Conservation (phyloP, 2,329 filamentous ascomycete genomes). For the Bipolaris victoriae region DNA sequence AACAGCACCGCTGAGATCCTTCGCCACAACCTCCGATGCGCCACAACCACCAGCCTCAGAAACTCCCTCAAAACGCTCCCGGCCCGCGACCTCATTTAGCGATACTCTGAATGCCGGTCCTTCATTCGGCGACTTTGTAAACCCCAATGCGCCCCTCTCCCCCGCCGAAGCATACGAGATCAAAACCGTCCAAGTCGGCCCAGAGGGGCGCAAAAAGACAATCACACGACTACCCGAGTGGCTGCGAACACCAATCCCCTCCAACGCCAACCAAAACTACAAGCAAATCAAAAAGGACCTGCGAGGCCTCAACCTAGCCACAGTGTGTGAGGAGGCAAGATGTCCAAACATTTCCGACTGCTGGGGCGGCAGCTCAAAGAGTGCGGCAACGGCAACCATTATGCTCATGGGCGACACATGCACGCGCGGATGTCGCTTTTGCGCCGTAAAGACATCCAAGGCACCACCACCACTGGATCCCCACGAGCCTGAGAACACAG, state of each 20-base stretch:
- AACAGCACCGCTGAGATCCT: conserved; percentile 31
- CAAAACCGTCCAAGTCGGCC: conserved; percentile 66
- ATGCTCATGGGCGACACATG: conserved; percentile 99
- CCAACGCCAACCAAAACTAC: conserved; percentile 79
- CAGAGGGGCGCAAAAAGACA: conserved; percentile 66
- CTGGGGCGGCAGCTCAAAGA: conserved; percentile 91
- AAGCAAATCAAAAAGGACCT: conserved; percentile 95
- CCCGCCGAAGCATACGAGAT: conserved; percentile 64
- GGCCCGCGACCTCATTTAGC: conserved; percentile 61
- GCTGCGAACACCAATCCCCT: conserved; percentile 95
- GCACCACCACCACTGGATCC: conserved; percentile 81
- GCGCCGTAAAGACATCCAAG: conserved; percentile 89
- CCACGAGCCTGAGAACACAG: conserved; percentile 95
- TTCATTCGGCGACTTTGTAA: conserved; percentile 68
- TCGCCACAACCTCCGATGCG: conserved; percentile 44
- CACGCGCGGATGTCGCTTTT: conserved; percentile 95
- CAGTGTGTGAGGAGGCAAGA: conserved; percentile 95
- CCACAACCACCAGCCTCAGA: conserved; percentile 27
- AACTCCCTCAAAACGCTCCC: conserved; percentile 38
- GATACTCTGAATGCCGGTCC: conserved; percentile 70
- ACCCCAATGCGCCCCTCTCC: conserved; percentile 51
- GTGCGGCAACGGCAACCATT: conserved; percentile 92
- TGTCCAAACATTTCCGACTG: conserved; percentile 98
- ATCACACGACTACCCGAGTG: conserved; percentile 83
- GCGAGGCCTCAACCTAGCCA: conserved; percentile 86